These are phyloP conservation scores for Murraya koenigii DNA, from an alignment of 345 rosid genomes.

Conservation along the genomic window DNA sequence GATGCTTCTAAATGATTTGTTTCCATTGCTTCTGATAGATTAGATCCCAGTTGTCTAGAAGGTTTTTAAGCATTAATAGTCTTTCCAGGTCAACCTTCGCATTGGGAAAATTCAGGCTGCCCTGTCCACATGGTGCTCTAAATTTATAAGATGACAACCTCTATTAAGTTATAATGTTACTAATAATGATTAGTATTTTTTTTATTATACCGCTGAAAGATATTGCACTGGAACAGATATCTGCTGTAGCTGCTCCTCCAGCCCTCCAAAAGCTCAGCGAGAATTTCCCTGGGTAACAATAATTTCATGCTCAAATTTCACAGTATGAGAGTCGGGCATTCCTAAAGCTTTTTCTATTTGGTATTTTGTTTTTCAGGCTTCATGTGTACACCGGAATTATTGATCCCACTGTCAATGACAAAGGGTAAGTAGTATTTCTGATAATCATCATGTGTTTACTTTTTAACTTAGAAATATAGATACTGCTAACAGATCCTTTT, in stretches of 20 bases:
- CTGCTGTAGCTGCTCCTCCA: constrained; percentile 91
- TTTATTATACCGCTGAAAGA: constrained; percentile 11
- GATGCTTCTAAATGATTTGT: neutral
- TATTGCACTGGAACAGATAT: constrained; percentile 52
- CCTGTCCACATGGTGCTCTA: neutral
- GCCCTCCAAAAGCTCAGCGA: constrained; percentile 91
- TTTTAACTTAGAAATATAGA: neutral
- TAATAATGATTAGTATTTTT: neutral
- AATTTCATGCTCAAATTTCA: neutral
- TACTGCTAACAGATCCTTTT: neutral
- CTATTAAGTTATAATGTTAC: neutral
- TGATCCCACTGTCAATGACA: constrained; percentile 76
- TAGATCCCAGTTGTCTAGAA: neutral
- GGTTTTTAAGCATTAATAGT: neutral
- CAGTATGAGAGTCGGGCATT: neutral
- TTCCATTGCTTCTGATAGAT: neutral
- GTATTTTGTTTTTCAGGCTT: constrained; percentile 50
- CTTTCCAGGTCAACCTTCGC: neutral
- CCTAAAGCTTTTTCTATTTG: constrained; percentile 2
- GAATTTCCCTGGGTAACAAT: constrained; percentile 84
- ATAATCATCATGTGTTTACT: neutral
- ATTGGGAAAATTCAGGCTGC: neutral
- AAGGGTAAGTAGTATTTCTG: constrained; percentile 56
- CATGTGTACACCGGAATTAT: constrained; percentile 91
- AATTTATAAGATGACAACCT: neutral